A percentile compares a stretch with the other conserved stretches of the same genome.
Evolutionary conservation across 495 filamentous ascomycete species (phyloP).

Genomic region (Amorphotheca resinae): DNA sequence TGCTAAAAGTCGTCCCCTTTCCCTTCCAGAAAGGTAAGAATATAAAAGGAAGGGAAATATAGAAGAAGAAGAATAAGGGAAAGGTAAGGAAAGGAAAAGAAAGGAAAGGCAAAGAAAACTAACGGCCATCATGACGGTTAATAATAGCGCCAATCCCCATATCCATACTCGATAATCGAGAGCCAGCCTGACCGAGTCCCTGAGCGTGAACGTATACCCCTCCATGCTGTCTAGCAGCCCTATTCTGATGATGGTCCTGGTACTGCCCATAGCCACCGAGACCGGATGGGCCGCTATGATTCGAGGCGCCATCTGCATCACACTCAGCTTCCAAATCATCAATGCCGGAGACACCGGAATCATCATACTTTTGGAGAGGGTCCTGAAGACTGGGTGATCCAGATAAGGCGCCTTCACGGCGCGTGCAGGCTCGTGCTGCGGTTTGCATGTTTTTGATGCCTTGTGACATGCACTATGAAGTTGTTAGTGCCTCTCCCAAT

Average conservation of each 20-base stretch:
- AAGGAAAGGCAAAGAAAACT: neutral
- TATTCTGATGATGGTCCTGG: neutral
- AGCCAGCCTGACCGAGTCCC: too few species aligned
- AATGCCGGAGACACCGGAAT: constrained; percentile 6
- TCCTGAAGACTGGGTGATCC: neutral
- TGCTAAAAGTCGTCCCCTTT: neutral
- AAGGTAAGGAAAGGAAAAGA: neutral
- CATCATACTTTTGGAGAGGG: constrained; percentile 8
- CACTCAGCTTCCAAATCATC: constrained; percentile 17
- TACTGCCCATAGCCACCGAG: neutral
- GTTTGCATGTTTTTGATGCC: constrained; percentile 46
- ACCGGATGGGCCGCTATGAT: neutral
- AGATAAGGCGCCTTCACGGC: constrained; percentile 33
- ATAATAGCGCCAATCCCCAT: constrained; percentile 46
- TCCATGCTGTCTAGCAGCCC: constrained; percentile 20
- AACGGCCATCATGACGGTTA: constrained; percentile 27
- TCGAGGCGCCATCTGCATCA: constrained; percentile 7
- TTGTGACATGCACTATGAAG: constrained; percentile 40
- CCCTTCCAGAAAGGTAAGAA: neutral
- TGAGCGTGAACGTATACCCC: too few species aligned
- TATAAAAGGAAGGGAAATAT: neutral
- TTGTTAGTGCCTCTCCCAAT: constrained; percentile 5
- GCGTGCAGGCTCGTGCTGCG: constrained; percentile 35
- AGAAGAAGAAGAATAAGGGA: neutral
- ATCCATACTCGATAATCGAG: constrained; percentile 41